Evolutionary conservation across 2,329 filamentous ascomycete genomes (phyloP).

Genomic region (Cercospora canescens): DNA sequence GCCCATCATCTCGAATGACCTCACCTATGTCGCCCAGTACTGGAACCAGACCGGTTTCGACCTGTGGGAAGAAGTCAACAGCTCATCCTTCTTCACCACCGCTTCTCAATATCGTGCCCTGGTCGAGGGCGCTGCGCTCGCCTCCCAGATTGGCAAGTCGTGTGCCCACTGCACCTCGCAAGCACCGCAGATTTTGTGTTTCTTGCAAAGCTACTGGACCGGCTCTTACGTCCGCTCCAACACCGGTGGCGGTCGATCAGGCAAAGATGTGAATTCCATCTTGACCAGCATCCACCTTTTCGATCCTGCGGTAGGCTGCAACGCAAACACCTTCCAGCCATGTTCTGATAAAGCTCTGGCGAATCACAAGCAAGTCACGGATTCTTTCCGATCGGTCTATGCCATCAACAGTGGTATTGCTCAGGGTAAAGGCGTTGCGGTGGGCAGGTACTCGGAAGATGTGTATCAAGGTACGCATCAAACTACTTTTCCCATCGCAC

Average conservation of each 20-base stretch:
- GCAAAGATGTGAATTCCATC: constrained; percentile 71
- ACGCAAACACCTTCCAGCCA: constrained; percentile 74
- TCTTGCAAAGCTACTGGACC: constrained; percentile 73
- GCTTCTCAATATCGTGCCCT: constrained; percentile 66
- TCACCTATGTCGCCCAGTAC: constrained; percentile 73
- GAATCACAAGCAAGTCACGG: constrained; percentile 74
- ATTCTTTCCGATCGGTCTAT: constrained; percentile 74
- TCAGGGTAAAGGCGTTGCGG: constrained; percentile 56
- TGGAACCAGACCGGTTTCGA: constrained; percentile 66
- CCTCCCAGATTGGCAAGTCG: constrained; percentile 60
- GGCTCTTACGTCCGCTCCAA: constrained; percentile 67
- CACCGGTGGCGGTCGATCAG: constrained; percentile 62
- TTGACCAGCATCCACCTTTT: constrained; percentile 59
- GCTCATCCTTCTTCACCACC: constrained; percentile 78
- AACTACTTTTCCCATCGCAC: background rate
- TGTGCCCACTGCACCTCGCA: constrained; percentile 63
- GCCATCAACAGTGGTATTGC: constrained; percentile 66
- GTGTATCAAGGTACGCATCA: background rate
- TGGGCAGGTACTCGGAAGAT: constrained; percentile 55
- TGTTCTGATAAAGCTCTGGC: constrained; percentile 63
- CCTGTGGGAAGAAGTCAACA: constrained; percentile 79
- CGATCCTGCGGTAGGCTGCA: constrained; percentile 63
- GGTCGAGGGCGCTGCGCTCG: constrained; percentile 65
- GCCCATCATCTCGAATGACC: constrained; percentile 75
- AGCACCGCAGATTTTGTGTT: constrained; percentile 71